A percentile compares a stretch with the other conserved stretches of the same genome.
phyloP scores from a whole-genome alignment of 2,329 filamentous ascomycete species.

The Penicillium fuscoglaucum region DNA sequence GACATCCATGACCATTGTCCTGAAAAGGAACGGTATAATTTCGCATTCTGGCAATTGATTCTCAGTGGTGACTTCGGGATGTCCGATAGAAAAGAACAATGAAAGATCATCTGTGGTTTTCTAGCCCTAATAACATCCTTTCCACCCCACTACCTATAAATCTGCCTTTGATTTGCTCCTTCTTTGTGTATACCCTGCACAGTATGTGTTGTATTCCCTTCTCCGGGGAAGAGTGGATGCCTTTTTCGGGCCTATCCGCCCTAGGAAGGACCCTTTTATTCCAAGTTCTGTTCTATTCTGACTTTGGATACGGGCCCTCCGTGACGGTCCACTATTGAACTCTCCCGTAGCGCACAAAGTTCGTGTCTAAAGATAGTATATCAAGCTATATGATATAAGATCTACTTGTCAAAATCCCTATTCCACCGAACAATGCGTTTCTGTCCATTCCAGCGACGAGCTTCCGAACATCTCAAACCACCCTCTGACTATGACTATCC shows the following conservation, averaged over 20 bases:
- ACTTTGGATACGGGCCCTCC: slow-evolving; percentile 14
- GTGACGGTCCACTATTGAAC: slow-evolving; percentile 11
- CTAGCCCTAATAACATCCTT: background rate
- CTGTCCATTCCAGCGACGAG: slow-evolving; percentile 13
- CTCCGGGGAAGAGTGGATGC: background rate
- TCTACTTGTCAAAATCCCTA: background rate
- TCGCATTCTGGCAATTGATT: slow-evolving; percentile 1
- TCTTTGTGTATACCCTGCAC: background rate
- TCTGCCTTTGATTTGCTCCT: background rate
- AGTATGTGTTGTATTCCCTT: background rate
- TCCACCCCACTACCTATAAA: background rate
- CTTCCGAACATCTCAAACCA: background rate
- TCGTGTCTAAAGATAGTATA: slow-evolving; percentile 18
- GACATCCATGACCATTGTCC: background rate
- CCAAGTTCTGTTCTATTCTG: slow-evolving; percentile 2
- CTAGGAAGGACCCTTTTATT: background rate
- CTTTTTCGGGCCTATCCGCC: background rate
- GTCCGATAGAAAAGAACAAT: background rate
- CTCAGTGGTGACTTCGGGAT: background rate
- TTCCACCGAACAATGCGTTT: slow-evolving; percentile 8
- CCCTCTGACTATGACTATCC: background rate
- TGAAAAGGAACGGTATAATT: background rate
- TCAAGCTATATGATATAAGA: background rate
- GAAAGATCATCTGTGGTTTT: background rate
- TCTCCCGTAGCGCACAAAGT: slow-evolving; percentile 8